These are phyloP conservation scores for Penicillium sclerotiorum DNA, from an alignment of 2,329 filamentous ascomycete genomes.

Conservation along the genomic window DNA sequence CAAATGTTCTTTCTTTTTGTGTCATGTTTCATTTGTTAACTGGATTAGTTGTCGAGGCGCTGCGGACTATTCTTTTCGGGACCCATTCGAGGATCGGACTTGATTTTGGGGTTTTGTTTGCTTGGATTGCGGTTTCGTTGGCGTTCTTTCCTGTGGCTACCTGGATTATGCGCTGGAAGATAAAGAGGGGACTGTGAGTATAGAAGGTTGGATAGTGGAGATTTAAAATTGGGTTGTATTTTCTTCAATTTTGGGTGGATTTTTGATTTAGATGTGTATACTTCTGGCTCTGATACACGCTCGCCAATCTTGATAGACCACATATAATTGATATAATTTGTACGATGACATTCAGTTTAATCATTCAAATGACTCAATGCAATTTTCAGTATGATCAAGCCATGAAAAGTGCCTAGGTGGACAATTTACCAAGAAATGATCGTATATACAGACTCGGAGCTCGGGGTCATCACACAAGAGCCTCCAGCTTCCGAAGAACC, in stretches of 20 bases:
- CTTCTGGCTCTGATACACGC: too few relatives aligned
- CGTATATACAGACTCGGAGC: background rate
- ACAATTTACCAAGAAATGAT: too few relatives aligned
- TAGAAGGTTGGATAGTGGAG: background rate
- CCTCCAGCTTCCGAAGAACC: background rate
- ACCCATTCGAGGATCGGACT: conserved; percentile 60
- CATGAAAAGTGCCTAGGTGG: too few relatives aligned
- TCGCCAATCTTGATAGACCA: too few relatives aligned
- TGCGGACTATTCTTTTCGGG: conserved; percentile 64
- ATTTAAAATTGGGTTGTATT: background rate
- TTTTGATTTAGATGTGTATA: too few relatives aligned
- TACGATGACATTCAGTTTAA: too few relatives aligned
- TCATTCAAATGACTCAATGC: too few relatives aligned
- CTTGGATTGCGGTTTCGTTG: conserved; percentile 49
- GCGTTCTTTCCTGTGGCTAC: conserved; percentile 31
- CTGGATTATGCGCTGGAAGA: conserved; percentile 37
- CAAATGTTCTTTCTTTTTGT: background rate
- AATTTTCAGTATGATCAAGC: too few relatives aligned
- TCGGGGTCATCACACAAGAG: background rate
- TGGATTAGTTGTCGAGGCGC: conserved; percentile 57
- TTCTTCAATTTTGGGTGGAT: background rate
- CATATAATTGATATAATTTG: too few relatives aligned
- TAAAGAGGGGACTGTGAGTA: conserved; percentile 26
- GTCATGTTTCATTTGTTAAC: conserved; percentile 1
- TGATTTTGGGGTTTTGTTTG: conserved; percentile 63